A percentile compares a stretch with the other conserved stretches of the same genome.
These are phyloP conservation scores for Acrodontium crateriforme DNA, from an alignment of 2,329 filamentous ascomycete genomes.

Conservation along the genomic window DNA sequence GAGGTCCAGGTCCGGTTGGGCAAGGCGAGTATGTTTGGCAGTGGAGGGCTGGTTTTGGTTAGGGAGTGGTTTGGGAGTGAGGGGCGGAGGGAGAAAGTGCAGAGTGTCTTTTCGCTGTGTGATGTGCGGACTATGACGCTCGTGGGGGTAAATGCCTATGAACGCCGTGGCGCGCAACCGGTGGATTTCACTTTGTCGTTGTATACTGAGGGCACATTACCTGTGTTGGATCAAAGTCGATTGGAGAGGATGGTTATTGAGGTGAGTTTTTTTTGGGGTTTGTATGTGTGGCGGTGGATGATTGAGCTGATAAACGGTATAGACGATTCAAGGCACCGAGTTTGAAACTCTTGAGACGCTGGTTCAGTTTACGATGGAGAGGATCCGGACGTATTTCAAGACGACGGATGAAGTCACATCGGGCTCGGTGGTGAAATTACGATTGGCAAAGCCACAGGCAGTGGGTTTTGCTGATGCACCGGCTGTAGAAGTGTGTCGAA, in stretches of 20 bases:
- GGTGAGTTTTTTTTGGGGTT: too few relatives aligned
- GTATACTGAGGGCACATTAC: too few relatives aligned
- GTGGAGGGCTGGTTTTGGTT: slow-evolving; percentile 39
- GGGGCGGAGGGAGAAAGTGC: slow-evolving; percentile 2
- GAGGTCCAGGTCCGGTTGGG: slow-evolving; percentile 38
- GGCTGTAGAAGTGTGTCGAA: slow-evolving; percentile 43
- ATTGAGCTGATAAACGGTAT: not conserved
- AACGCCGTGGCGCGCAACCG: slow-evolving; percentile 51
- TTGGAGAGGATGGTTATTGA: too few relatives aligned
- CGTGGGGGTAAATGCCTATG: slow-evolving; percentile 60
- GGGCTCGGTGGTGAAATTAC: slow-evolving; percentile 43
- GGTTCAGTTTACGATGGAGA: slow-evolving; percentile 30
- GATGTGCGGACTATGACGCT: slow-evolving; percentile 51
- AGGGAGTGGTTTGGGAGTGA: slow-evolving; percentile 16
- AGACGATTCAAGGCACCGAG: slow-evolving; percentile 29
- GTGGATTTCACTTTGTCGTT: slow-evolving; percentile 46
- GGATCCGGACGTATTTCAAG: slow-evolving; percentile 17
- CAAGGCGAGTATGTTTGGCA: slow-evolving; percentile 55
- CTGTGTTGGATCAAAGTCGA: too few relatives aligned
- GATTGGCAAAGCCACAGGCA: slow-evolving; percentile 59
- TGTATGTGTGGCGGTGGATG: too few relatives aligned
- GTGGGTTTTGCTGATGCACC: slow-evolving; percentile 60
- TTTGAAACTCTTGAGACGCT: slow-evolving; percentile 37
- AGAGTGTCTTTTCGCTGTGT: slow-evolving; percentile 17
- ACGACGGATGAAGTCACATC: slow-evolving; percentile 20